Base-by-base conservation (phyloP, 345 rosid species). In the Brassica cretica region DNA sequence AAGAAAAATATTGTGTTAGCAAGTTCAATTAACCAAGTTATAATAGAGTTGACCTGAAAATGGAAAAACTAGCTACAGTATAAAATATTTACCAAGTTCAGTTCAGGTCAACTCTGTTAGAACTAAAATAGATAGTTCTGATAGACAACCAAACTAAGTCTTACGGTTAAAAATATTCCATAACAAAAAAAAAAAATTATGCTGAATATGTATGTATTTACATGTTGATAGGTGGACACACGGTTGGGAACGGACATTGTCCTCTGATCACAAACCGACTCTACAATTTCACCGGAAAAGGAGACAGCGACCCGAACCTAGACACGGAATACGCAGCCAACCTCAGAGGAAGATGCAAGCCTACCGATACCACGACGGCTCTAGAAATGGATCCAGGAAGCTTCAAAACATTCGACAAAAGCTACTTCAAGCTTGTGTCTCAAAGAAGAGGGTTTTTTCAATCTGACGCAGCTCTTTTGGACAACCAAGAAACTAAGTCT, bases 321-420 rank as follows among this genome's bases (percentile, higher is more conserved):
- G 91, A 90, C 69, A 65, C 83, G 1, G 73, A 81, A 39, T 84
- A 82, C 56, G 67, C 84, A 6, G 49, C 44, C 2, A 68, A 3
- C 14, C 77, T 90, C 60, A 82, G 78, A 75, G 5, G 1, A 4
- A 88, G 46, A 76, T 88, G 94, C 82, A 81, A 77, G 68, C 88
- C 74, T 0, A 78, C 78, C 2, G 94, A 89, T 67, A 72, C 35
- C 6, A 88, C 64, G 0, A 83, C 93, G 14, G 76, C 86, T 2
- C 86, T 83, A 5, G 92, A 89, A 66, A 88, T 91, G 94, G 92
- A 89, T 66, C 97, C 94, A 0, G 92, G 93, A 19, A 88, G 94
- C 37, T 80, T 78, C 55, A 85, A 37, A 84, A 87, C 90, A 16
- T 90, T 91, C 33, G 97, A 91, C 60, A 44, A 14, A 5, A 64